A percentile compares a stretch with the other conserved stretches of the same genome.
These are phyloP conservation scores for Leucocoprinus sp. DNA, from an alignment of 768 basidiomycete species.

Conservation along the genomic window DNA sequence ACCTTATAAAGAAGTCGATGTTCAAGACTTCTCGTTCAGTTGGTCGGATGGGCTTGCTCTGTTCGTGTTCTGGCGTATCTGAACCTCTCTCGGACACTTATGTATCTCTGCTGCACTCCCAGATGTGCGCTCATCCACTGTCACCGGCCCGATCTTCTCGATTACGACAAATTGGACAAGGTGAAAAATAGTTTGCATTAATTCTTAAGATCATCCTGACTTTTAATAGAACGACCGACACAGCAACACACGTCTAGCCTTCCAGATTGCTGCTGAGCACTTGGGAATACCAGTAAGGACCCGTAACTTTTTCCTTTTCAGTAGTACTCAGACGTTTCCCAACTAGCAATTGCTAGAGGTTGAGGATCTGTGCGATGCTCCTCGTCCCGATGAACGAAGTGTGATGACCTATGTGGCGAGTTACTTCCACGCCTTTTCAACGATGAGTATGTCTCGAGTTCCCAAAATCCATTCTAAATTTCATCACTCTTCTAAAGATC, in stretches of 20 bases:
- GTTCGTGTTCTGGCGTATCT: constrained; percentile 40
- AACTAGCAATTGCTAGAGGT: constrained; percentile 90
- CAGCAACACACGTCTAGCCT: constrained; percentile 81
- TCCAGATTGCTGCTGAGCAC: constrained; percentile 79
- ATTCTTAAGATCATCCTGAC: not conserved
- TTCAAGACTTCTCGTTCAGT: constrained; percentile 87
- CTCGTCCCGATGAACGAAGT: constrained; percentile 89
- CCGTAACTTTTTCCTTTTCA: constrained; percentile 9
- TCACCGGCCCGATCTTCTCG: constrained; percentile 91
- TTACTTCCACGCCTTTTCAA: constrained; percentile 96
- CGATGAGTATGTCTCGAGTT: constrained; percentile 61
- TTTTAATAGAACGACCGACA: constrained; percentile 61
- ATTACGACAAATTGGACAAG: constrained; percentile 84
- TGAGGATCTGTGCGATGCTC: constrained; percentile 83
- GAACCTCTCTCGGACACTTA: constrained; percentile 8
- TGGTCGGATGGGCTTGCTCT: constrained; percentile 95
- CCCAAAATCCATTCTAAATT: not conserved
- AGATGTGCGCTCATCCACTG: constrained; percentile 97
- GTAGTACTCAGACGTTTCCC: not conserved
- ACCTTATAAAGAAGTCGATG: constrained; percentile 84
- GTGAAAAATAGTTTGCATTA: constrained; percentile 27
- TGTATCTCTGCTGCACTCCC: constrained; percentile 3
- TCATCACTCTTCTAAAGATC: constrained; percentile 52
- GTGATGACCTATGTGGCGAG: constrained; percentile 98
- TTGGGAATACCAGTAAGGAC: constrained; percentile 79